Evolutionary conservation across 2,329 filamentous ascomycete species (phyloP).

Genomic region (Venturia asperata): DNA sequence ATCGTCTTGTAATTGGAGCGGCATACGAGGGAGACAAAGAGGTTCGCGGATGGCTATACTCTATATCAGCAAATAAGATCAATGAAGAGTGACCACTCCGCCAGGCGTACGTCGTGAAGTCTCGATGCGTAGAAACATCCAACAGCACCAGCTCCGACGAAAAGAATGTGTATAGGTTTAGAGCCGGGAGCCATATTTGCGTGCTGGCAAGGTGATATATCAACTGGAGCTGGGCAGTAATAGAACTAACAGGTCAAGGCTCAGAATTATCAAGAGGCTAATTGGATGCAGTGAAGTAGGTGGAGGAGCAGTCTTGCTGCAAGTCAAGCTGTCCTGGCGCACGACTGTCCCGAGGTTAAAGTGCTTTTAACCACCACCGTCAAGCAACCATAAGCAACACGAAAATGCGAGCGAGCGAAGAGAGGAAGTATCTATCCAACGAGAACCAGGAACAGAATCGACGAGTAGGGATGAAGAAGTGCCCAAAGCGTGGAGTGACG

Average conservation of each 20-base stretch:
- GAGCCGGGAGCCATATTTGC: neutral
- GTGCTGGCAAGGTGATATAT: too few species aligned
- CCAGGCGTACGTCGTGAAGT: slow-evolving; percentile 50
- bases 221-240: neutral
- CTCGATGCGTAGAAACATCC: slow-evolving; percentile 67
- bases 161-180: slow-evolving; percentile 49
- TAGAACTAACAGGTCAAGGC: too few species aligned
- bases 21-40: slow-evolving; percentile 62
- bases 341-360: neutral
- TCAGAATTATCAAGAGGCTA: too few species aligned
- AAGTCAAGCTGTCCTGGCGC: neutral
- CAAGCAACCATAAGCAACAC: too few species aligned
- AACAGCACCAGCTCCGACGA: slow-evolving; percentile 64
- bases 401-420: too few species aligned
- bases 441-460: too few species aligned
- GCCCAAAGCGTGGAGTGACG: too few species aligned
- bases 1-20: slow-evolving; percentile 66
- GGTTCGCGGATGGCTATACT: slow-evolving; percentile 30
- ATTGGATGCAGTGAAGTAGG: too few species aligned
- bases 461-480: too few species aligned
- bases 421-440: too few species aligned
- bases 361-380: too few species aligned
- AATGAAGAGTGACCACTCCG: slow-evolving; percentile 29
- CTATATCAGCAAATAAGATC: neutral
- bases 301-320: neutral